Conservation (phyloP, 1,284 basidiomycete genomes). For the Ceratobasidium theobromae region DNA sequence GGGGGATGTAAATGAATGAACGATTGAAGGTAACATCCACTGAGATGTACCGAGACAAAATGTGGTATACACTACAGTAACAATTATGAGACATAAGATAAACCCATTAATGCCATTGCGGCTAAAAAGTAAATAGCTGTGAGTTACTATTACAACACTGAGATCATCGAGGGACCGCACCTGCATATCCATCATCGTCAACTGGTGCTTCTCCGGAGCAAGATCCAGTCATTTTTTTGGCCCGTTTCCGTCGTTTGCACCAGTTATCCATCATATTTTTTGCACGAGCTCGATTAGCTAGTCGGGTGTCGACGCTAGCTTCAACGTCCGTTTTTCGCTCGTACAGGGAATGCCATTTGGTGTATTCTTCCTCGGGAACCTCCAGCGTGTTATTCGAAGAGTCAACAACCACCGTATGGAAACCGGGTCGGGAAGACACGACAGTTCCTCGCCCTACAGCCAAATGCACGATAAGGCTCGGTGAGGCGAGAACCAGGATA, state of each 20-base stretch:
- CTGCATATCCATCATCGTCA: constrained; percentile 31
- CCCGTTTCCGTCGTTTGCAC: constrained; percentile 29
- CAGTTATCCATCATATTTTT: constrained; percentile 33
- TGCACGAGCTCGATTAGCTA: constrained; percentile 29
- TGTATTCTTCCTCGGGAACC: constrained; percentile 29
- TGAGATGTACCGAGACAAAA: background rate
- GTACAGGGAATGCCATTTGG: constrained; percentile 27
- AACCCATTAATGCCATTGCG: constrained; percentile 30
- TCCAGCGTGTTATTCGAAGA: constrained; percentile 31
- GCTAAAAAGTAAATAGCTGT: background rate
- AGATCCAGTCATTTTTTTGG: constrained; percentile 23
- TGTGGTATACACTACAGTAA: constrained; percentile 11
- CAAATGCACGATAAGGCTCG: constrained; percentile 6
- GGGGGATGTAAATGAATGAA: constrained; percentile 3
- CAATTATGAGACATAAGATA: constrained; percentile 31
- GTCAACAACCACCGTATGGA: constrained; percentile 30
- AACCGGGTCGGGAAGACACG: constrained; percentile 27
- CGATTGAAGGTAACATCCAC: background rate
- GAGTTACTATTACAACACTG: background rate
- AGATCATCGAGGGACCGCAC: background rate
- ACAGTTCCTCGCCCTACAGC: constrained; percentile 20
- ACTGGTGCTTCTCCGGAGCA: constrained; percentile 25
- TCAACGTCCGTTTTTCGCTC: constrained; percentile 31
- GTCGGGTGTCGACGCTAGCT: constrained; percentile 19
- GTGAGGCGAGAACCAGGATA: background rate